phyloP scores from a whole-genome alignment of 768 basidiomycete genomes.

The Amanita pseudoporphyria region DNA sequence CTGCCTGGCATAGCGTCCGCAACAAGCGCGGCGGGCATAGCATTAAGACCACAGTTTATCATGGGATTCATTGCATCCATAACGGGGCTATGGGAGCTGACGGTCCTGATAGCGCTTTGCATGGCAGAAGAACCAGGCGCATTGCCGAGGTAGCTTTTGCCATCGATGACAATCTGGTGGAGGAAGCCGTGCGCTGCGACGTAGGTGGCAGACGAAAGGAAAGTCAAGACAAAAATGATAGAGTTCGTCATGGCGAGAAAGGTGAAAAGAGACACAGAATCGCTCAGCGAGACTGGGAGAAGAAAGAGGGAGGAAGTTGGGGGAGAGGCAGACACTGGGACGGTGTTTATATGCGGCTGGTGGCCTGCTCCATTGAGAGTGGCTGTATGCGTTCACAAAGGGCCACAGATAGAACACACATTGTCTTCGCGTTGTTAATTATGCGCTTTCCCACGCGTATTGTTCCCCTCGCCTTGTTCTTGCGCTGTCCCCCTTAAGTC shows the following conservation, averaged over 20 bases:
- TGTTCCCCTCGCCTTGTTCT: too few species aligned
- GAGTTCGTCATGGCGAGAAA: conserved; percentile 13
- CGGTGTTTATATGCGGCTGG: too few species aligned
- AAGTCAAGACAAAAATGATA: conserved; percentile 18
- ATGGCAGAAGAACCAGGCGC: conserved; percentile 17
- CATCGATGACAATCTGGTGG: conserved; percentile 27
- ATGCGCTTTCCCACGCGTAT: too few species aligned
- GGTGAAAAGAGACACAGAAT: background rate
- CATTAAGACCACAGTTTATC: conserved; percentile 39
- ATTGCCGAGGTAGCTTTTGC: conserved; percentile 28
- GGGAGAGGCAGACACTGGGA: too few species aligned
- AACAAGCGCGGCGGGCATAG: conserved; percentile 30
- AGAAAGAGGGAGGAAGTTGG: background rate
- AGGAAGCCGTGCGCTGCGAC: conserved; percentile 39
- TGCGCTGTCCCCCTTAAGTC: too few species aligned
- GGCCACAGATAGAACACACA: too few species aligned
- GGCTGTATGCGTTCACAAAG: too few species aligned
- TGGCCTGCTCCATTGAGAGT: too few species aligned
- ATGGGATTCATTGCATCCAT: conserved; percentile 33
- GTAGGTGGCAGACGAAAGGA: conserved; percentile 24
- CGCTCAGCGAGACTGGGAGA: conserved; percentile 3
- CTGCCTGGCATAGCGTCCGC: conserved; percentile 39
- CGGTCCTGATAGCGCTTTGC: conserved; percentile 26
- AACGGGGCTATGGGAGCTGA: conserved; percentile 26
- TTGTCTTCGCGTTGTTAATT: too few species aligned